These are phyloP conservation scores for Colletotrichum sp. DNA, from an alignment of 2,329 filamentous ascomycete species.

Conservation along the genomic window DNA sequence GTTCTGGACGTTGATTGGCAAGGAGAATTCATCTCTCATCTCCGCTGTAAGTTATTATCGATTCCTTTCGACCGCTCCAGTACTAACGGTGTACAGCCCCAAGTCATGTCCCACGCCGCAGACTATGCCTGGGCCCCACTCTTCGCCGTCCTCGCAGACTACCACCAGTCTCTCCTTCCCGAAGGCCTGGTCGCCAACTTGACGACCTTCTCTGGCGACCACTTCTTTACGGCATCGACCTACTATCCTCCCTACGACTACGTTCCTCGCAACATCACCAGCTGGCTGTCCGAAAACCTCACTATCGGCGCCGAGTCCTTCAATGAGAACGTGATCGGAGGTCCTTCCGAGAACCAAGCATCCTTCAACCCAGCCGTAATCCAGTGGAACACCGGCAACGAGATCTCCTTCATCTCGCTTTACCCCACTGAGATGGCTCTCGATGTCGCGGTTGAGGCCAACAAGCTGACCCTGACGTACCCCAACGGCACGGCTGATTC, in stretches of 20 bases:
- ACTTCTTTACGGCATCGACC: slow-evolving; percentile 55
- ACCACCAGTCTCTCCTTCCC: slow-evolving; percentile 52
- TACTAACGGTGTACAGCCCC: slow-evolving; percentile 35
- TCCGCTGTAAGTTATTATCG: slow-evolving; percentile 29
- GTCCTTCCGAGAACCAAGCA: slow-evolving; percentile 52
- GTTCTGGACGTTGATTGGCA: slow-evolving; percentile 63
- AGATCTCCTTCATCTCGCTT: slow-evolving; percentile 39
- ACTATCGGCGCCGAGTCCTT: slow-evolving; percentile 67
- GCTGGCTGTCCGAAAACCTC: slow-evolving; percentile 61
- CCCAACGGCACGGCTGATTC: slow-evolving; percentile 54
- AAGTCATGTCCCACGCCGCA: slow-evolving; percentile 62
- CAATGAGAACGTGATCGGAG: slow-evolving; percentile 60
- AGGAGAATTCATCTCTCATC: slow-evolving; percentile 42
- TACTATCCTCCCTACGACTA: slow-evolving; percentile 65
- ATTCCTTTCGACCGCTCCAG: background rate
- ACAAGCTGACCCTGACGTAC: slow-evolving; percentile 55
- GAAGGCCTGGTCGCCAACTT: slow-evolving; percentile 44
- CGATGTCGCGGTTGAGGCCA: slow-evolving; percentile 43
- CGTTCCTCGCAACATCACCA: slow-evolving; percentile 61
- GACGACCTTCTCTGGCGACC: slow-evolving; percentile 55
- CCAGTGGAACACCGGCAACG: slow-evolving; percentile 57
- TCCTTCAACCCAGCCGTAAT: slow-evolving; percentile 65
- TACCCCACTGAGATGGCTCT: slow-evolving; percentile 45
- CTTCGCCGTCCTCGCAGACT: slow-evolving; percentile 57
- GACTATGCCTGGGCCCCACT: slow-evolving; percentile 65